A percentile compares a stretch with the other conserved stretches of the same genome.
Conservation (phyloP, 1,139 yeast species). For the Yamadazyma jaroonii region DNA sequence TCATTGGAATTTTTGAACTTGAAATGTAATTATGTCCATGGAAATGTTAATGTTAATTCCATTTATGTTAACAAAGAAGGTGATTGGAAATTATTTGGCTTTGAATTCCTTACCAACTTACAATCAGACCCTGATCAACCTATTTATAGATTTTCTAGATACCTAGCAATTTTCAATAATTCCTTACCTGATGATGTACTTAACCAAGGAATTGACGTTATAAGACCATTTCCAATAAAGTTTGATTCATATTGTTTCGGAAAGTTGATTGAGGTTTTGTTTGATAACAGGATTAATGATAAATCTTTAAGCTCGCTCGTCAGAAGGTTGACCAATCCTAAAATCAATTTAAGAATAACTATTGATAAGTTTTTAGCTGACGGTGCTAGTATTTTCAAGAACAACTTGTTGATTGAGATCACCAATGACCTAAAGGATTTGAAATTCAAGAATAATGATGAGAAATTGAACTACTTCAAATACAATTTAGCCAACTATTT, state of each 20-base stretch:
- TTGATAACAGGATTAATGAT: constrained; percentile 2
- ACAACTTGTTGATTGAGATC: constrained; percentile 44
- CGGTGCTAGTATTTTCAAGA: constrained; percentile 39
- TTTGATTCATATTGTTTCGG: constrained; percentile 70
- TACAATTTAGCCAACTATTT: constrained; percentile 34
- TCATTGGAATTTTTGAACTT: constrained; percentile 62
- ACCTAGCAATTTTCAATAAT: constrained; percentile 10
- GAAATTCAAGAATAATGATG: constrained; percentile 45
- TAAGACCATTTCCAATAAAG: constrained; percentile 40
- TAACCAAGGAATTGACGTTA: constrained; percentile 27
- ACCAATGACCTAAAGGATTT: constrained; percentile 52
- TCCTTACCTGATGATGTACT: constrained; percentile 39
- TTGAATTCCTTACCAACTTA: constrained; percentile 63
- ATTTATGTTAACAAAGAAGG: constrained; percentile 66
- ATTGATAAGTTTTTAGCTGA: constrained; percentile 48
- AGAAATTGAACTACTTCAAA: constrained; percentile 54
- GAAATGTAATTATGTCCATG: constrained; percentile 65
- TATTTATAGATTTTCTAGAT: constrained; percentile 29
- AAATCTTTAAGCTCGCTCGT: not conserved
- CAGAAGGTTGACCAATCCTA: constrained; percentile 22
- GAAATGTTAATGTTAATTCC: constrained; percentile 54
- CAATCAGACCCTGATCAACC: constrained; percentile 51
- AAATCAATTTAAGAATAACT: constrained; percentile 42
- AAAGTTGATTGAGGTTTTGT: constrained; percentile 33
- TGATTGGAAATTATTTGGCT: constrained; percentile 84